Base-by-base conservation (phyloP, 176 grass and related monocot species). In the Ensete glaucum region DNA sequence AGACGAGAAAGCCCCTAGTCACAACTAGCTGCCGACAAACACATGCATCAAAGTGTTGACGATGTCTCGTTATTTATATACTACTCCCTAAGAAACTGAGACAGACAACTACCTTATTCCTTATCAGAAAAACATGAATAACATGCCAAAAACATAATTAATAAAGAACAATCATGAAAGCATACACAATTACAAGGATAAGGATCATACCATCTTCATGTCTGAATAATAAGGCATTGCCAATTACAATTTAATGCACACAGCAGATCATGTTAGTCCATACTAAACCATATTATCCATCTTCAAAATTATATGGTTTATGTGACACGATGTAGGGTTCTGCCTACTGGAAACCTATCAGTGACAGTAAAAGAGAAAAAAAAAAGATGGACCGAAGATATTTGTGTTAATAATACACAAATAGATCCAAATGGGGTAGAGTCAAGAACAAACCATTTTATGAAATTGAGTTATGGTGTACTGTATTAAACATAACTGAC, bases 401-500 rank as follows among this genome's bases (percentile, higher is more conserved):
- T 43, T 43, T 43, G 34, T 6, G 34, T 43, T 43, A 43, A 43
- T 43, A 43, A 43, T 43, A 43, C 34, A 43, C 34, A 43, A 4
- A 43, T 43, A 43, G 34, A 43, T 43, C 16, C 6, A n/a, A 17
- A 22, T 13, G 4, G 22, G 8, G 4, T 69, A 49, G 16, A 16
- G 20, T 43, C 2, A 8, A 19, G 66, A 11, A 7, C 8, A 69
- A 49, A 19, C 12, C 14, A 9, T 48, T 48, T 29, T 43, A 43
- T 43, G 34, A 43, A 43, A 43, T 43, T 43, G 34, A 43, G 34
- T 43, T 43, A 43, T 34, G 34, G 34, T 43, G 34, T 43, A 43
- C 34, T 43, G 4, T 43, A 43, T 43, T 11, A 20, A 11, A 67
- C 76, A 53, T 43, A 75, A 77, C 55, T 80, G 12, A 77, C 81